These are phyloP conservation scores for Ganoderma sp. DNA, from an alignment of 1,284 basidiomycete genomes.

Conservation along the genomic window DNA sequence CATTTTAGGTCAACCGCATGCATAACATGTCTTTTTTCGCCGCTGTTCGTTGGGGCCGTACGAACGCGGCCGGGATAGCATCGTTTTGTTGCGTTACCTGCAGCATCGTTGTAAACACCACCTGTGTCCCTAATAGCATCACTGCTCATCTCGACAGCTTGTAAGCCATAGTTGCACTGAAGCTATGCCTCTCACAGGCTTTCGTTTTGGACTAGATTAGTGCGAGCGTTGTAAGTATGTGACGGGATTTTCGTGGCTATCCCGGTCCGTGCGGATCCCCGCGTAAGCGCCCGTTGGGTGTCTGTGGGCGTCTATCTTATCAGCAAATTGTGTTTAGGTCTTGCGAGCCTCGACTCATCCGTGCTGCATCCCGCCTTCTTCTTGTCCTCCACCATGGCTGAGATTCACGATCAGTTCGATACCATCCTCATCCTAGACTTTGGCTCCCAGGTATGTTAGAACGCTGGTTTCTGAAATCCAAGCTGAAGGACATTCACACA, in stretches of 20 bases:
- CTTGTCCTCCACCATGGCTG: constrained; percentile 55
- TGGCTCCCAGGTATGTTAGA: constrained; percentile 83
- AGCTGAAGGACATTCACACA: constrained; percentile 51
- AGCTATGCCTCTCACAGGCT: neutral
- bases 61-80: neutral
- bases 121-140: neutral
- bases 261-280: too few relatives aligned
- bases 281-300: neutral
- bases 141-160: neutral
- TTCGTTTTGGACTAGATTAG: neutral
- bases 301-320: constrained; percentile 30
- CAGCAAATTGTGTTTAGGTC: constrained; percentile 27
- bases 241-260: neutral
- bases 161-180: neutral
- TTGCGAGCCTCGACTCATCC: constrained; percentile 5
- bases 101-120: neutral
- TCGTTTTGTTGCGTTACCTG: neutral
- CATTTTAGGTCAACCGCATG: neutral
- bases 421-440: constrained; percentile 98
- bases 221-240: too few relatives aligned
- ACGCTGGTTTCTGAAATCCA: neutral
- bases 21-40: neutral
- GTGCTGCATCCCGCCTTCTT: neutral
- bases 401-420: constrained; percentile 96
- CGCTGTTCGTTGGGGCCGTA: neutral